Evolutionary conservation across 2,329 filamentous ascomycete genomes (phyloP).

Genomic region (Metarhizium album): DNA sequence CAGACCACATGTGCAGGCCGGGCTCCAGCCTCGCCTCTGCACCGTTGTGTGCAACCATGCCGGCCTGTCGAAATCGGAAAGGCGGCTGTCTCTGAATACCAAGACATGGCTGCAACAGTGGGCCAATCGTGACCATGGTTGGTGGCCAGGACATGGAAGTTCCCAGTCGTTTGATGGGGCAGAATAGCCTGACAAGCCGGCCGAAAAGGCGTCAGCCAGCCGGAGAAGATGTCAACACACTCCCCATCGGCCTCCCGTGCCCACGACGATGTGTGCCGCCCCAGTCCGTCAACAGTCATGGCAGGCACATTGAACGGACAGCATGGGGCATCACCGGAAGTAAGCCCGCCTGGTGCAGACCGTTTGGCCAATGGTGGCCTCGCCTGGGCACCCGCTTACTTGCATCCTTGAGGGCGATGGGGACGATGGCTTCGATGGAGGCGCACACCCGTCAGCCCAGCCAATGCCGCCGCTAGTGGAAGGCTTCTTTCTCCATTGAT

Average conservation of each 20-base stretch:
- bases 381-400: not conserved
- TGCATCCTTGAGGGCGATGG: conserved; percentile 8
- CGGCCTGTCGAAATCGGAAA: not conserved
- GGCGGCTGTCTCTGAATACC: not conserved
- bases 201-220: conserved; percentile 6
- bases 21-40: conserved; percentile 5
- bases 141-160: not conserved
- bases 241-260: not conserved
- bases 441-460: conserved; percentile 6
- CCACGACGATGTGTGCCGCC: not conserved
- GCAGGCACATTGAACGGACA: not conserved
- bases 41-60: conserved; percentile 5
- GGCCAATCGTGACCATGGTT: conserved; percentile 1
- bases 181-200: conserved; percentile 3
- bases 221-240: conserved; percentile 2
- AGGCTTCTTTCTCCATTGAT: conserved; percentile 1
- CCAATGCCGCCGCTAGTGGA: conserved; percentile 9
- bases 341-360: not conserved
- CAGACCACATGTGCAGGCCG: not conserved
- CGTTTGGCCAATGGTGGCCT: not conserved
- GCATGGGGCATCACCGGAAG: not conserved
- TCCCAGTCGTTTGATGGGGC: not conserved
- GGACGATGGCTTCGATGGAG: conserved; percentile 8
- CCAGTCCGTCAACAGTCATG: not conserved
- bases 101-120: conserved; percentile 5